Evolutionary conservation across 345 rosid genomes (phyloP).

Genomic region (Rubroshorea leprosula): DNA sequence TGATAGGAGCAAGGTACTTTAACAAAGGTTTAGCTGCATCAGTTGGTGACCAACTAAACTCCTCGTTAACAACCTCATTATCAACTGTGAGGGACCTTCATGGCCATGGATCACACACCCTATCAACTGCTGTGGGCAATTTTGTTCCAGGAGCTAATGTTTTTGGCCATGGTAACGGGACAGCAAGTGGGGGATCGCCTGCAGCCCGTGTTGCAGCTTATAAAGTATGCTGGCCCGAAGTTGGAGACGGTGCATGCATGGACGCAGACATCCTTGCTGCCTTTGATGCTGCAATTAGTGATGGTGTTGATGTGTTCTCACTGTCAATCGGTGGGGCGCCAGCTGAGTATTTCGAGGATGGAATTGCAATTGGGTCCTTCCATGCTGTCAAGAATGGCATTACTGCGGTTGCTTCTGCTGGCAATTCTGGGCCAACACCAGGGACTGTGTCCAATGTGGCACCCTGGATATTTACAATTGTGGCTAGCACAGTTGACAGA

Average conservation of each 20-base stretch:
- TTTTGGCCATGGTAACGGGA: slow-evolving; percentile 43
- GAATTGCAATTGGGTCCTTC: slow-evolving; percentile 34
- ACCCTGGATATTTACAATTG: slow-evolving; percentile 76
- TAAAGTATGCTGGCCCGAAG: slow-evolving; percentile 50
- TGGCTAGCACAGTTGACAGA: slow-evolving; percentile 70
- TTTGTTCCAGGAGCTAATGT: slow-evolving; percentile 40
- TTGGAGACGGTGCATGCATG: slow-evolving; percentile 28
- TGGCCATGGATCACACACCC: slow-evolving; percentile 61
- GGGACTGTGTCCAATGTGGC: slow-evolving; percentile 50
- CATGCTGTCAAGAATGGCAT: slow-evolving; percentile 34
- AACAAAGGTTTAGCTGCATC: slow-evolving; percentile 42
- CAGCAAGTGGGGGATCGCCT: slow-evolving; percentile 71
- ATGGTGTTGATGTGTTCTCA: slow-evolving; percentile 52
- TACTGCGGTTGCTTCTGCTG: slow-evolving; percentile 40
- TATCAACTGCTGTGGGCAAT: slow-evolving; percentile 58
- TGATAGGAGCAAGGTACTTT: slow-evolving; percentile 62
- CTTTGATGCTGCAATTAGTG: slow-evolving; percentile 49
- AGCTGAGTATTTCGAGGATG: slow-evolving; percentile 24
- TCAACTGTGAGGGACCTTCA: slow-evolving; percentile 30
- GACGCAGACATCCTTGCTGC: slow-evolving; percentile 52
- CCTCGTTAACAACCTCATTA: too few species aligned
- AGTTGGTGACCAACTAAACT: slow-evolving; percentile 27
- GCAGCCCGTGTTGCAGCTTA: slow-evolving; percentile 56
- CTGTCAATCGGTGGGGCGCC: slow-evolving; percentile 34
- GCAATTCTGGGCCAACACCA: slow-evolving; percentile 59